Evolutionary conservation across 257 asterid species (phyloP).

Genomic region (Orobanche coerulescens): DNA sequence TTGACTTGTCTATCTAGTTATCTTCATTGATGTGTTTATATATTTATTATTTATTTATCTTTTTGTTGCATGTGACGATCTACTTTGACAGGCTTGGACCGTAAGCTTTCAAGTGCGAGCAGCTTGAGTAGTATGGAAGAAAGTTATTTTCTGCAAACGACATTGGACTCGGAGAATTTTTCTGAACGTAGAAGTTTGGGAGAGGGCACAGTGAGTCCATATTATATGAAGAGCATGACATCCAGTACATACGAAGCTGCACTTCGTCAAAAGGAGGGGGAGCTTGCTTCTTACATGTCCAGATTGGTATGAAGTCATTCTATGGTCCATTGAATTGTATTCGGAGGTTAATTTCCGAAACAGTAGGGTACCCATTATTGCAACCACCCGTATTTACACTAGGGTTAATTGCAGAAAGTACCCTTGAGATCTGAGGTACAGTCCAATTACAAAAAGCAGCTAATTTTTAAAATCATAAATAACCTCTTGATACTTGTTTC

Average conservation of each 20-base stretch:
- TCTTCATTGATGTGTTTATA: too few species aligned
- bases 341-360: neutral
- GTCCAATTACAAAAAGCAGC: neutral
- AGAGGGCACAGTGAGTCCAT: constrained; percentile 67
- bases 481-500: neutral
- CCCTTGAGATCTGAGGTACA: neutral
- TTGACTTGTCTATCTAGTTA: too few species aligned
- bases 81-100: constrained; percentile 65
- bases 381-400: neutral
- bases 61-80: constrained; percentile 20
- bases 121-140: constrained; percentile 97
- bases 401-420: neutral
- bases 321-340: constrained; percentile 12
- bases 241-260: constrained; percentile 84
- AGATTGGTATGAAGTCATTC: constrained; percentile 61
- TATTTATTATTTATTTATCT: neutral
- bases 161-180: constrained; percentile 66
- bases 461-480: neutral
- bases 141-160: constrained; percentile 82
- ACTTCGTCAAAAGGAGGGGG: constrained; percentile 97
- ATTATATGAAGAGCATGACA: constrained; percentile 75
- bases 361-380: neutral
- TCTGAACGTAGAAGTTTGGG: constrained; percentile 57
- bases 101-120: constrained; percentile 77
- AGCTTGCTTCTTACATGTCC: constrained; percentile 92